Percentiles rank a stretch among this genome's conserved stretches.
Evolutionary conservation across 2,329 filamentous ascomycete species (phyloP).

Genomic region (Leptosphaerulina australis): DNA sequence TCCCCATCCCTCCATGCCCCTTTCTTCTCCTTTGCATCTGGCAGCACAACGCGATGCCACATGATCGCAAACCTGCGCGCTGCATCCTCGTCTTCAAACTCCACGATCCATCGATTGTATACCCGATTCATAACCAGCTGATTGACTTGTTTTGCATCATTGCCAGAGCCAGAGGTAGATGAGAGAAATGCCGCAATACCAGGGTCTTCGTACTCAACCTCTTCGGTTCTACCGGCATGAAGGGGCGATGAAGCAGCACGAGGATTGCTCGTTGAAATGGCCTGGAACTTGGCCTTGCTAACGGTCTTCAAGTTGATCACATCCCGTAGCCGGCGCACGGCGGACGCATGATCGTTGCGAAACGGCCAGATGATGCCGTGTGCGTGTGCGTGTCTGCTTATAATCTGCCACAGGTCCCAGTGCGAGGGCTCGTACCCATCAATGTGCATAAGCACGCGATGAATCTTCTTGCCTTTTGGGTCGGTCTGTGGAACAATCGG

Average conservation of each 20-base stretch:
- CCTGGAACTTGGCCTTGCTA: constrained; percentile 18
- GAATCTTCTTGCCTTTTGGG: constrained; percentile 25
- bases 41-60: constrained; percentile 60
- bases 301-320: constrained; percentile 29
- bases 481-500: constrained; percentile 35
- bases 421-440: constrained; percentile 44
- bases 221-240: background rate
- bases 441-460: constrained; percentile 44
- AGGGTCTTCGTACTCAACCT: constrained; percentile 24
- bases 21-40: constrained; percentile 23
- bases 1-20: constrained; percentile 39
- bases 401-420: constrained; percentile 36
- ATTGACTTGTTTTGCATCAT: constrained; percentile 22
- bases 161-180: constrained; percentile 11
- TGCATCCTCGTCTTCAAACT: constrained; percentile 61
- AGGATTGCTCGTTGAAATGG: constrained; percentile 28
- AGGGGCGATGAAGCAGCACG: constrained; percentile 24
- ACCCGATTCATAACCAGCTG: constrained; percentile 44
- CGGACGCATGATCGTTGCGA: constrained; percentile 25
- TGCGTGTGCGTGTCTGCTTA: constrained; percentile 38
- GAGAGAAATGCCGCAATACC: constrained; percentile 24
- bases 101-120: constrained; percentile 59
- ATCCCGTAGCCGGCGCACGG: constrained; percentile 39
- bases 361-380: constrained; percentile 46
- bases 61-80: constrained; percentile 59